Evolutionary conservation across 352 stramenopile genomes (phyloP).

Genomic region (Globisporangium middletonii): DNA sequence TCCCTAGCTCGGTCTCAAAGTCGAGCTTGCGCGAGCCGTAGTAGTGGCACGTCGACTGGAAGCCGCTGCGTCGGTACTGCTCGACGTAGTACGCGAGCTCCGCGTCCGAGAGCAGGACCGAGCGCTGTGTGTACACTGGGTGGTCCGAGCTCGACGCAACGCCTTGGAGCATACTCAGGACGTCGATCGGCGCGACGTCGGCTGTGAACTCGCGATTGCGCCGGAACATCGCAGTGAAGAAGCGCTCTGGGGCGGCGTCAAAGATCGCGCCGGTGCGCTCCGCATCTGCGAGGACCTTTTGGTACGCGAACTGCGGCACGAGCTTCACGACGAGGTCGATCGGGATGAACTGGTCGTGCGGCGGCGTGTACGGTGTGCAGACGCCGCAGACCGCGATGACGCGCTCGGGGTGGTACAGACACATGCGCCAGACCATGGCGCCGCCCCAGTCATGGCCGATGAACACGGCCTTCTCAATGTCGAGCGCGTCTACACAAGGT

Average conservation of each 20-base stretch:
- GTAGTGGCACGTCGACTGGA: conserved; percentile 52
- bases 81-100: conserved; percentile 62
- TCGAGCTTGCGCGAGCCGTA: conserved; percentile 56
- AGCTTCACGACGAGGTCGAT: conserved; percentile 39
- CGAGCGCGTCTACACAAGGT: conserved; percentile 36
- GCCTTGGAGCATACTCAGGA: conserved; percentile 11
- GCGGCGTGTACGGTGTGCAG: conserved; percentile 67
- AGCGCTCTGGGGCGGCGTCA: conserved; percentile 31
- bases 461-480: conserved; percentile 62
- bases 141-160: conserved; percentile 12
- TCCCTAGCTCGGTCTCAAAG: conserved; percentile 36
- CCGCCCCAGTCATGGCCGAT: conserved; percentile 75
- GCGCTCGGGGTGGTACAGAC: conserved; percentile 53
- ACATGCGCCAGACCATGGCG: conserved; percentile 62
- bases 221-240: conserved; percentile 48
- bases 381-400: conserved; percentile 48
- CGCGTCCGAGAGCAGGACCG: conserved; percentile 36
- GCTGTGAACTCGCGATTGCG: conserved; percentile 30
- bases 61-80: conserved; percentile 45
- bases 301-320: conserved; percentile 58
- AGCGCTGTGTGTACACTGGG: conserved; percentile 28
- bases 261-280: conserved; percentile 32
- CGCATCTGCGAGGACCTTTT: conserved; percentile 44
- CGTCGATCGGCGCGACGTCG: conserved; percentile 9
- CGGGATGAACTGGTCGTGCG: conserved; percentile 25